Evolutionary conservation across 495 filamentous ascomycete species (phyloP).

Genomic region (Penicillium waksmanii): DNA sequence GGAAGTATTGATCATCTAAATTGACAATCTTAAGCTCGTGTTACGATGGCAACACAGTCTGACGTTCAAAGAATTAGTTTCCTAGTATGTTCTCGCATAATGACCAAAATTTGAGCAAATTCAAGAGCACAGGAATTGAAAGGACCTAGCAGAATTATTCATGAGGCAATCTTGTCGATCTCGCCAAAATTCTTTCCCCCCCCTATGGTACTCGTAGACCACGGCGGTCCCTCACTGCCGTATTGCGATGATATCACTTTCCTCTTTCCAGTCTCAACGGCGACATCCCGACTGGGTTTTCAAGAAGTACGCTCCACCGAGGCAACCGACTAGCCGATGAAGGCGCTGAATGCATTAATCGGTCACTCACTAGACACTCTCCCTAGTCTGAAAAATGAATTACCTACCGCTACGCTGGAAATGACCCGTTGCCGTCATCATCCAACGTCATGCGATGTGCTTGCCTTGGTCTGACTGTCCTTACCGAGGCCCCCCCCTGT

Average conservation of each 20-base stretch:
- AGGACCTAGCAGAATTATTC: no score
- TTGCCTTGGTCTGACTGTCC: neutral
- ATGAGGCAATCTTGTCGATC: neutral
- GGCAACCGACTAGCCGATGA: neutral
- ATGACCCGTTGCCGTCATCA: conserved; percentile 1
- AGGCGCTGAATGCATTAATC: neutral
- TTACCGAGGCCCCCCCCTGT: neutral
- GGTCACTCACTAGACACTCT: neutral
- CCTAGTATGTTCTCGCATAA: no score
- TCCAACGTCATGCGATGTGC: conserved; percentile 1
- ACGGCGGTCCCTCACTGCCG: neutral
- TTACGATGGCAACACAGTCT: neutral
- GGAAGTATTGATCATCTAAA: neutral
- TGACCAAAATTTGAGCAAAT: neutral
- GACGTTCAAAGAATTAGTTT: no score
- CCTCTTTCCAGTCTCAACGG: conserved; percentile 1
- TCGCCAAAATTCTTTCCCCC: neutral
- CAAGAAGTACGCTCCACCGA: neutral
- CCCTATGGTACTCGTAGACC: neutral
- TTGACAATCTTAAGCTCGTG: neutral
- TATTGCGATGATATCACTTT: conserved; percentile 6
- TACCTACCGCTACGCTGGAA: neutral
- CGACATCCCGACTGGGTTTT: neutral
- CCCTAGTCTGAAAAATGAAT: neutral
- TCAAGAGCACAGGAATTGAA: no score